A percentile compares a stretch with the other conserved stretches of the same genome.
Evolutionary conservation across 2,329 filamentous ascomycete species (phyloP).

Genomic region (Xylariaceae sp.): DNA sequence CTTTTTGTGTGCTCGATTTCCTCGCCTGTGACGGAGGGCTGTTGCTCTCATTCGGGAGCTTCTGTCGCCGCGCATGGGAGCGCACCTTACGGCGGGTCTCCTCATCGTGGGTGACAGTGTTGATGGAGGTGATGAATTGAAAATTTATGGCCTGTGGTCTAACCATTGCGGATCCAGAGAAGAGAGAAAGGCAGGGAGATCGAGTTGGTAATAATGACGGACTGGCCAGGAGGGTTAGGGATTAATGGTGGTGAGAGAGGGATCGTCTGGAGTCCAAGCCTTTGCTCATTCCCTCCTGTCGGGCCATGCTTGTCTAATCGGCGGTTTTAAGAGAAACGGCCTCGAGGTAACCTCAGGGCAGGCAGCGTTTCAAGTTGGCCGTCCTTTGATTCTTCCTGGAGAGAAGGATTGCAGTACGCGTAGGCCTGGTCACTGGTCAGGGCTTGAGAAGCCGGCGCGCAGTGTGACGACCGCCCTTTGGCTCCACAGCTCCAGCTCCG

Average conservation of each 20-base stretch:
- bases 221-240: background rate
- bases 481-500: background rate
- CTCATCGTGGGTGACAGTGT: constrained; percentile 33
- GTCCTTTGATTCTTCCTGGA: constrained; percentile 2
- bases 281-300: constrained; percentile 1
- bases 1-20: constrained; percentile 29
- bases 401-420: background rate
- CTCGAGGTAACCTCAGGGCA: background rate
- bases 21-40: constrained; percentile 24
- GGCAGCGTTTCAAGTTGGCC: constrained; percentile 5
- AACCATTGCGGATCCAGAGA: constrained; percentile 12
- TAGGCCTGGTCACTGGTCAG: background rate
- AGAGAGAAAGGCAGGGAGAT: background rate
- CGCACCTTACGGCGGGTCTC: constrained; percentile 34
- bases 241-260: background rate
- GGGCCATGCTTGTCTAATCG: constrained; percentile 3
- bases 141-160: constrained; percentile 25
- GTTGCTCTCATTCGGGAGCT: constrained; percentile 27
- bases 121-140: constrained; percentile 35
- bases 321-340: constrained; percentile 7
- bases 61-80: constrained; percentile 33
- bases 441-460: background rate
- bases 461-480: background rate
- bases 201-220: background rate
- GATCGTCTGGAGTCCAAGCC: constrained; percentile 1